These are phyloP conservation scores for Talaromyces liani DNA, from an alignment of 495 filamentous ascomycete species.

Conservation along the genomic window DNA sequence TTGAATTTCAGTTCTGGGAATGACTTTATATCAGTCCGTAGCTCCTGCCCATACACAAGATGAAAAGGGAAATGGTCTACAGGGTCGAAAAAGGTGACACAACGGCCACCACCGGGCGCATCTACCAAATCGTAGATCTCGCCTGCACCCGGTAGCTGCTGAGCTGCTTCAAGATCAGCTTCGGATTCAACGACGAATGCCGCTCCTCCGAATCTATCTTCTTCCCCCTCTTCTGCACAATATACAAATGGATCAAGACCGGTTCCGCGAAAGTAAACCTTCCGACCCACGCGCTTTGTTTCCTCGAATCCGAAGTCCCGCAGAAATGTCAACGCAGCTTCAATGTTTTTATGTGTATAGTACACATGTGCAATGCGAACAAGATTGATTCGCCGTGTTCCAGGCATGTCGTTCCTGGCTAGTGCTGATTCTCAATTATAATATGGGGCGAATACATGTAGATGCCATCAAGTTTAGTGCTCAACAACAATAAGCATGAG, in stretches of 20 bases:
- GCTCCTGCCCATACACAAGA: conserved; percentile 21
- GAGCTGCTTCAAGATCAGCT: conserved; percentile 34
- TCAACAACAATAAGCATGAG: no score
- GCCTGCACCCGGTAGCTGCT: conserved; percentile 2
- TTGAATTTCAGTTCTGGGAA: conserved; percentile 14
- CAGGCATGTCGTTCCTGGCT: no score
- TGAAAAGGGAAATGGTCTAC: conserved; percentile 20
- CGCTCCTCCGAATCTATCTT: conserved; percentile 42
- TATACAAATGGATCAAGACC: conserved; percentile 49
- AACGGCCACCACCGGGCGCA: conserved; percentile 19
- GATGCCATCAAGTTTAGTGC: no score
- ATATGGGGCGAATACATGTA: no score
- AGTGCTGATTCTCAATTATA: no score
- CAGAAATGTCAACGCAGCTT: conserved; percentile 37
- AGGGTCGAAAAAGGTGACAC: conserved; percentile 22
- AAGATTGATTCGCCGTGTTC: conserved; percentile 25
- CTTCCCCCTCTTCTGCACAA: conserved; percentile 31
- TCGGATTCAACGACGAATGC: conserved; percentile 49
- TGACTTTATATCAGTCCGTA: neutral
- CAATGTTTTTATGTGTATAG: conserved; percentile 45
- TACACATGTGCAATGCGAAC: conserved; percentile 47
- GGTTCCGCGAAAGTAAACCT: conserved; percentile 49
- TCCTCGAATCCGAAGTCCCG: conserved; percentile 48
- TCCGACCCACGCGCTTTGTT: conserved; percentile 28
- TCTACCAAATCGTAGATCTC: conserved; percentile 11